These are phyloP conservation scores for Microbotryomycetes sp. DNA, from an alignment of 1,284 basidiomycete genomes.

Conservation along the genomic window DNA sequence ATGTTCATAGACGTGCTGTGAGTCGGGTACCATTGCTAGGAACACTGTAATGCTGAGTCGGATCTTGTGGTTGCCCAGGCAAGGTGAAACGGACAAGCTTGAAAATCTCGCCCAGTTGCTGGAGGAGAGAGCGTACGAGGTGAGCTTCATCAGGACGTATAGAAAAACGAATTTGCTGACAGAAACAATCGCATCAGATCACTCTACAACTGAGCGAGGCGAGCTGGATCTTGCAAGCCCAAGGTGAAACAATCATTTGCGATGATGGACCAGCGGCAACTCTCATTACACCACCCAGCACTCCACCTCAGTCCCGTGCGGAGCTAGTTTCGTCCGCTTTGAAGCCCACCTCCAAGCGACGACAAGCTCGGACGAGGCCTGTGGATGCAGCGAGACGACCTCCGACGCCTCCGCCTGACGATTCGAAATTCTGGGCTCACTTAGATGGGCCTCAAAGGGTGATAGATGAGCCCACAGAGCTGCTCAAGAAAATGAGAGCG, in stretches of 20 bases:
- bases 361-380: too few relatives aligned
- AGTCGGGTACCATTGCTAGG: background rate
- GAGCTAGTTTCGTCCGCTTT: background rate
- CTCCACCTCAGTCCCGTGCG: background rate
- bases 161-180: too few relatives aligned
- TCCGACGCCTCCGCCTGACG: background rate
- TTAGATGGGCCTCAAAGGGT: background rate
- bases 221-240: background rate
- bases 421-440: background rate
- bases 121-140: constrained; percentile 19
- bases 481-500: too few relatives aligned
- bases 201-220: background rate
- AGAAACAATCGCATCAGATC: too few relatives aligned
- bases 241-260: background rate
- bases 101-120: constrained; percentile 13
- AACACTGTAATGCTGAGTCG: too few relatives aligned
- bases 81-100: constrained; percentile 11
- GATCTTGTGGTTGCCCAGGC: background rate
- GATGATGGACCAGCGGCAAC: background rate
- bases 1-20: constrained; percentile 28
- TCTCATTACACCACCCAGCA: background rate
- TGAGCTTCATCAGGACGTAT: too few relatives aligned
- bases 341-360: too few relatives aligned
- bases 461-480: background rate
- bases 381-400: background rate